A percentile compares a stretch with the other conserved stretches of the same genome.
Conservation (phyloP, 257 asterid species). For the Solanum microdontum region DNA sequence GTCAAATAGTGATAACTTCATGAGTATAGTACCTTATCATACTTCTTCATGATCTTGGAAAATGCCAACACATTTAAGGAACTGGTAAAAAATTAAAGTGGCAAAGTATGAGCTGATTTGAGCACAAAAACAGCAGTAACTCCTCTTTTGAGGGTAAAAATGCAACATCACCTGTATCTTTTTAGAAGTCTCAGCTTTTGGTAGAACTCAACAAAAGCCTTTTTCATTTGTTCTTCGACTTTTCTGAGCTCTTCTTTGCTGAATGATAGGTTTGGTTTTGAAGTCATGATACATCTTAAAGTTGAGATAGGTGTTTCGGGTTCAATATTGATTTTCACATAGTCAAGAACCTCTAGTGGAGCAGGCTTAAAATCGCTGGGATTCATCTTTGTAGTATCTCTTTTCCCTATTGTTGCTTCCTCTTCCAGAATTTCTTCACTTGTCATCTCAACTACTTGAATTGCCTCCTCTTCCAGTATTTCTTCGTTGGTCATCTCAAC, state of each 20-base stretch:
- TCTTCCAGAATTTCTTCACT: slow-evolving; percentile 9
- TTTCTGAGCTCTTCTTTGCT: slow-evolving; percentile 46
- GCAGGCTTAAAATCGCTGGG: slow-evolving; percentile 18
- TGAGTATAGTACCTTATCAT: slow-evolving; percentile 52
- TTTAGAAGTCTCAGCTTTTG: slow-evolving; percentile 55
- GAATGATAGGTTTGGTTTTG: slow-evolving; percentile 36
- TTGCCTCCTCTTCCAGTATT: not conserved
- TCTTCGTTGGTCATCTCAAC: slow-evolving; percentile 41
- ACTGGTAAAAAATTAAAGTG: slow-evolving; percentile 20
- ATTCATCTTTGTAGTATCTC: not conserved
- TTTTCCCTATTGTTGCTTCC: not conserved
- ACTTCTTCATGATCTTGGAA: slow-evolving; percentile 84
- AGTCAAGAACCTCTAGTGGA: slow-evolving; percentile 45
- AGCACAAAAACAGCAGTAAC: not conserved
- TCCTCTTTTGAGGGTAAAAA: not conserved
- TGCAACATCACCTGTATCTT: slow-evolving; percentile 38
- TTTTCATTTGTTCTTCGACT: slow-evolving; percentile 47
- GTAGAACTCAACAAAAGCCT: slow-evolving; percentile 55
- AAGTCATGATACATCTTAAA: slow-evolving; percentile 25
- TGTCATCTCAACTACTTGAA: slow-evolving; percentile 61
- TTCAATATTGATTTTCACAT: slow-evolving; percentile 49
- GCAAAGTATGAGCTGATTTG: not conserved
- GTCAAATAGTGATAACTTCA: not conserved
- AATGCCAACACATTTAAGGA: slow-evolving; percentile 73
- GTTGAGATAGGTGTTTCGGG: slow-evolving; percentile 66